Evolutionary conservation across 208 protist species (phyloP), one percentile per base, ranked within the genome.

Genomic region (Angomonas desouzai): DNA sequence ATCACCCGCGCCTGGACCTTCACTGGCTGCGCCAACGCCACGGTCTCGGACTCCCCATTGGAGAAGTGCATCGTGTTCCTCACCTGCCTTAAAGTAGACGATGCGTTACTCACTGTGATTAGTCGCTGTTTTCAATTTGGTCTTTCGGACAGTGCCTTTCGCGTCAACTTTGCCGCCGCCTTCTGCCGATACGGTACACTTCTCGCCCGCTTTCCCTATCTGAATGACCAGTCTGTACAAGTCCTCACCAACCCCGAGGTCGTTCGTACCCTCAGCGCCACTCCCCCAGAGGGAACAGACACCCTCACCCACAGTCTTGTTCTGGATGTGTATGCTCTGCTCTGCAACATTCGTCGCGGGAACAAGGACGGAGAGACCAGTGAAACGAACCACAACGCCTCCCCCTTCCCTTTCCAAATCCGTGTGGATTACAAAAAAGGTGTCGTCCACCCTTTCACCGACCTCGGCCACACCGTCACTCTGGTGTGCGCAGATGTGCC

Each of bases 191-290:
- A 91, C 65, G 70, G 71, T 0, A 82, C 90, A 22, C 53, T 86
- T 7, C 67, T 75, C 48, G 28, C 36, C 16, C n/a, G 65, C 2
- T 53, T 60, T 7, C 57, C 16, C 16, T 38, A 60, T 4, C 61
- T 79, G 0, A 48, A 70, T 23, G 51, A 59, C 47, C 64, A 77
- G 53, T 33, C 57, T 23, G 75, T 91, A 53, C 88, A 94, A 60
- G 83, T 94, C 27, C 71, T 89, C 25, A 88, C 80, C 2, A 81
- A 81, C 61, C 72, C 74, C 6, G 68, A 80, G 29, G 77, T 83
- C 4, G 63, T 91, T 28, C 64, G 68, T 25, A 25, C 53, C 32
- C 69, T 91, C 51, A 72, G 72, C 64, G 64, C 47, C 9, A 45
- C 82, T 11, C 34, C 58, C 73, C 59, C 67, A 64, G 65, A 71